Evolutionary conservation across 2,329 filamentous ascomycete species (phyloP).

Genomic region (Emmonsiellopsis sp.): DNA sequence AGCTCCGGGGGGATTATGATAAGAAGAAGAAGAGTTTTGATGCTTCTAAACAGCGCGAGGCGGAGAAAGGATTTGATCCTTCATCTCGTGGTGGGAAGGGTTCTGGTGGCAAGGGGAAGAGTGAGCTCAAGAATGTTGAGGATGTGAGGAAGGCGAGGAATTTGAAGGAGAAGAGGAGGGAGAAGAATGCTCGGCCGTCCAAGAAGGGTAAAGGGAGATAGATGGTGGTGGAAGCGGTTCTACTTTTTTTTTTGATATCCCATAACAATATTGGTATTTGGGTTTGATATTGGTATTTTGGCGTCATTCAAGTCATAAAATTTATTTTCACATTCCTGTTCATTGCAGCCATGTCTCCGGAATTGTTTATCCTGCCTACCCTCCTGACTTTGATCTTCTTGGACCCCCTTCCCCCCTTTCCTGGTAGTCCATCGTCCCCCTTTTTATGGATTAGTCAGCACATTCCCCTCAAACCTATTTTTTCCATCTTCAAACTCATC

Average conservation of each 20-base stretch:
- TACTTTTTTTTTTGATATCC: not conserved
- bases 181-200: slow-evolving; percentile 79
- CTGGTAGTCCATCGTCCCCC: too few relatives aligned
- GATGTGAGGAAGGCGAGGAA: slow-evolving; percentile 78
- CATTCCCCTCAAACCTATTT: too few relatives aligned
- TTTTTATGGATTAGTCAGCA: too few relatives aligned
- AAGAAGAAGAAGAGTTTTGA: slow-evolving; percentile 81
- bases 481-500: too few relatives aligned
- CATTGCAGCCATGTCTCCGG: too few relatives aligned
- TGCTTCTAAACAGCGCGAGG: slow-evolving; percentile 65
- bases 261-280: not conserved
- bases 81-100: slow-evolving; percentile 36
- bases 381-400: too few relatives aligned
- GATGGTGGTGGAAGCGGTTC: not conserved
- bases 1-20: slow-evolving; percentile 81
- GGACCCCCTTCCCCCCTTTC: too few relatives aligned
- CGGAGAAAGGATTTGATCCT: slow-evolving; percentile 11
- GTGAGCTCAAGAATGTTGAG: slow-evolving; percentile 69
- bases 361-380: too few relatives aligned
- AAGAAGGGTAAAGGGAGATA: slow-evolving; percentile 39
- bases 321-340: not conserved
- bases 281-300: not conserved
- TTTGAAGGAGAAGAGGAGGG: slow-evolving; percentile 62
- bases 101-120: slow-evolving; percentile 60
- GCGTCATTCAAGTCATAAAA: not conserved